These are phyloP conservation scores for Skeletonema menzelii DNA, from an alignment of 108 stramenopile species.

Conservation along the genomic window DNA sequence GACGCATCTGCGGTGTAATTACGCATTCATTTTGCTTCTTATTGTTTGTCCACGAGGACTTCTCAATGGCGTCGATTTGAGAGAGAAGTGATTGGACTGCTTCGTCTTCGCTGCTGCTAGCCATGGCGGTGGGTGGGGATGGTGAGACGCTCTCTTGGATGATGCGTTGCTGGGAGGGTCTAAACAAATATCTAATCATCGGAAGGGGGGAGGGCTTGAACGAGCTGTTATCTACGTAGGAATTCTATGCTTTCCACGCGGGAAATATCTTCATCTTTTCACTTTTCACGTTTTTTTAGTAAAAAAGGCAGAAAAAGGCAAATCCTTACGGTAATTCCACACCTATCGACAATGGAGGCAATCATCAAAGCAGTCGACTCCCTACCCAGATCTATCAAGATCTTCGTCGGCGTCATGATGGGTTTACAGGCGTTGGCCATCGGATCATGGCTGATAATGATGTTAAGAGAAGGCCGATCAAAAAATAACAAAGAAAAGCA, in stretches of 20 bases:
- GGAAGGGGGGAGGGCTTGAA: too few relatives aligned
- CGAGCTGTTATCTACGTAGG: too few relatives aligned
- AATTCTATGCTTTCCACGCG: too few relatives aligned
- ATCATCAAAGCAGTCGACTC: conserved; percentile 25
- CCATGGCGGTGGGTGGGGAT: neutral
- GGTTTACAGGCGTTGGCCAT: conserved; percentile 28
- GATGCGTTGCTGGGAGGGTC: too few relatives aligned
- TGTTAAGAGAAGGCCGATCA: conserved; percentile 6
- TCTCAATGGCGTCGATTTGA: conserved; percentile 23
- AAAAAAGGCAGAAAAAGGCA: too few relatives aligned
- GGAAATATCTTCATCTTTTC: too few relatives aligned
- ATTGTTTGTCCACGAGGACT: conserved; percentile 2
- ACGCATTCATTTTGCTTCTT: neutral
- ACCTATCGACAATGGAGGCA: conserved; percentile 12
- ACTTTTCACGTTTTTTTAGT: too few relatives aligned
- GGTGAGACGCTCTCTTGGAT: too few relatives aligned
- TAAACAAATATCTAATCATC: too few relatives aligned
- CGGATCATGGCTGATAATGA: conserved; percentile 32
- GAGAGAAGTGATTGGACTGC: conserved; percentile 2
- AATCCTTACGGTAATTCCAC: too few relatives aligned
- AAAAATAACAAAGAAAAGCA: conserved; percentile 35
- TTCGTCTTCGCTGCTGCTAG: neutral
- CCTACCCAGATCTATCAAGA: conserved; percentile 19
- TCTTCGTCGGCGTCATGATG: conserved; percentile 37
- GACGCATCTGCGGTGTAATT: conserved; percentile 35